Evolutionary conservation across 306 rosid species (phyloP), one percentile per base, ranked within the genome.

Genomic region (Vachellia pachyceras): DNA sequence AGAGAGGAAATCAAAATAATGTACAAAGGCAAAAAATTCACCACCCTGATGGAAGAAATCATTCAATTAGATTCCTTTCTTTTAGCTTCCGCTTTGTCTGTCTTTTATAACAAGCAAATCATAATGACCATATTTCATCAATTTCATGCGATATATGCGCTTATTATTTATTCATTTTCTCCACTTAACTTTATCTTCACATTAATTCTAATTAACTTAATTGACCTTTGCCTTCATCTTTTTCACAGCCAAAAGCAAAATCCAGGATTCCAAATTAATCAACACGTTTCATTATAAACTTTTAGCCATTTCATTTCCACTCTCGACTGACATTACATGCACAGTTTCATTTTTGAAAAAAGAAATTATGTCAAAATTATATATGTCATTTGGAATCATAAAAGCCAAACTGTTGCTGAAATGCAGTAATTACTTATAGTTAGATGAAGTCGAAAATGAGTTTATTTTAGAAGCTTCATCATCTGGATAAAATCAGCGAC

Each of bases 31-130:
- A 61, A 72, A 72, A 46, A 8, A 29, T 29, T 49, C 76, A 29
- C 61, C 60, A 46, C 29, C 17, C 4, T 47, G 15, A 17, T 29
- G 75, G 41, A 71, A 22, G n/a, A n/a, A n/a, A n/a, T n/a, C n/a
- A 70, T 44, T 17, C n/a, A n/a, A 65, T 36, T 8, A 70, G 58
- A 45, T 70, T 52, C 75, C 75, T 12, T 45, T 41, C 23, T 23
- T 71, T 71, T 72, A 40, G 63, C 76, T 72, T 72, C 63, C 61
- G 29, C 44, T 71, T 42, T 40, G 35, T 69, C 29, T 72, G 9
- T 49, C 76, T 72, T 72, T 33, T 72, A 72, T 39, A 58, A 25
- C 63, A 49, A 72, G 76, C 63, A 72, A 72, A 46, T 33, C 17
- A n/a, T n/a, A n/a, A 72, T 33, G 63, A 25, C 44, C 76, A 49